phyloP scores from a whole-genome alignment of 225 moss, liverwort and hornwort genomes.

The Marchantia paleacea region DNA sequence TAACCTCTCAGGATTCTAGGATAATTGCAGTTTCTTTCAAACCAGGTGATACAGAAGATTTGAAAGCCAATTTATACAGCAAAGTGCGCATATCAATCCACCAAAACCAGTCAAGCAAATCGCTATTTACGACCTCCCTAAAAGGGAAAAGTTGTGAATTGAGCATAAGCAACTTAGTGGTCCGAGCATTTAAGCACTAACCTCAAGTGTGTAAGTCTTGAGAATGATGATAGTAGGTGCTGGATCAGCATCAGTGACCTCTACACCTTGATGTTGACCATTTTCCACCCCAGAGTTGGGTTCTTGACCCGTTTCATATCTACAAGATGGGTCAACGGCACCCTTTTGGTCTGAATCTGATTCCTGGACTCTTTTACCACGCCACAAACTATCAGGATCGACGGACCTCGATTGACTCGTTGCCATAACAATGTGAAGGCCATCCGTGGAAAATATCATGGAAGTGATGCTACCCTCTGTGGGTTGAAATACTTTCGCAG shows the following conservation, averaged over 20 bases:
- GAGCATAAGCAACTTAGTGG: background rate
- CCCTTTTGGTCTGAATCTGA: constrained; percentile 18
- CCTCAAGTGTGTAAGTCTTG: constrained; percentile 88
- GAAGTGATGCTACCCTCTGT: constrained; percentile 83
- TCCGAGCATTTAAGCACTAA: constrained; percentile 17
- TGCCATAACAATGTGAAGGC: constrained; percentile 70
- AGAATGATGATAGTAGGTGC: constrained; percentile 80
- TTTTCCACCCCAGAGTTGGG: constrained; percentile 33
- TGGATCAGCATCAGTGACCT: constrained; percentile 51
- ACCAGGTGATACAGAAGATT: background rate
- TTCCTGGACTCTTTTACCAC: constrained; percentile 18
- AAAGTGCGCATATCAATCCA: no score
- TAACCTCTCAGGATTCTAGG: no score
- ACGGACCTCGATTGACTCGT: constrained; percentile 57
- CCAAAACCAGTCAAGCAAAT: no score
- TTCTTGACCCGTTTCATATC: constrained; percentile 38
- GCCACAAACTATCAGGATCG: constrained; percentile 54
- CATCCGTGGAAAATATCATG: constrained; percentile 78
- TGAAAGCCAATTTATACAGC: background rate
- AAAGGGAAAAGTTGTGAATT: background rate
- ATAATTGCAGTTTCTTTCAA: background rate
- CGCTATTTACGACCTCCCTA: background rate
- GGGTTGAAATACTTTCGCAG: constrained; percentile 64
- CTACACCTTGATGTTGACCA: constrained; percentile 25
- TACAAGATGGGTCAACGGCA: constrained; percentile 47